Conservation (phyloP, 257 asterid species). For the Solanum tacnaense region DNA sequence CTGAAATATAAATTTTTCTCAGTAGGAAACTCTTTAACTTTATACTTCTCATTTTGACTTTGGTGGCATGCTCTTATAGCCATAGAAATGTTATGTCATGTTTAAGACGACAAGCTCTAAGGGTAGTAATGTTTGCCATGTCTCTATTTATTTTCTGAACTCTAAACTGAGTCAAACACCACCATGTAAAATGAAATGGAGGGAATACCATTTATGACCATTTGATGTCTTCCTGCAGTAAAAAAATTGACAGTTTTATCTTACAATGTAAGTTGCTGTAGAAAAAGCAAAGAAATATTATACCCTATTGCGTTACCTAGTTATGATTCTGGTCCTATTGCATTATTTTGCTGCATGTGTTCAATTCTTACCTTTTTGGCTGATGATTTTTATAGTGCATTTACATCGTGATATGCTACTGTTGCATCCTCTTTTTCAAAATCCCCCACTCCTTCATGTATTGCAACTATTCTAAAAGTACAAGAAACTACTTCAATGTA, state of each 20-base stretch:
- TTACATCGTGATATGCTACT: not conserved
- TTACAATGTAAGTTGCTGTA: not conserved
- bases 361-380: not conserved
- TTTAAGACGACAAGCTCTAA: not conserved
- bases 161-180: not conserved
- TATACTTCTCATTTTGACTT: not conserved
- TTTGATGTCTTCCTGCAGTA: not conserved
- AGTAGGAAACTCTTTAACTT: not conserved
- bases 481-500: not conserved
- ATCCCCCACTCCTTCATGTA: not conserved
- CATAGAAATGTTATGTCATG: not conserved
- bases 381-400: not conserved
- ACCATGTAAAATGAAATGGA: not conserved
- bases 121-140: not conserved
- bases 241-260: not conserved
- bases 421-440: not conserved
- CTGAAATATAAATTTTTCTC: not conserved
- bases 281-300: not conserved
- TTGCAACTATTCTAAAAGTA: not conserved
- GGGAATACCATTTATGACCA: not conserved
- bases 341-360: not conserved
- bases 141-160: not conserved
- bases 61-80: not conserved
- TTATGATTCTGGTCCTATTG: not conserved
- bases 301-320: not conserved